Evolutionary conservation across 805 yeast genomes (phyloP).

Genomic region (Candida khao-thaluensis): DNA sequence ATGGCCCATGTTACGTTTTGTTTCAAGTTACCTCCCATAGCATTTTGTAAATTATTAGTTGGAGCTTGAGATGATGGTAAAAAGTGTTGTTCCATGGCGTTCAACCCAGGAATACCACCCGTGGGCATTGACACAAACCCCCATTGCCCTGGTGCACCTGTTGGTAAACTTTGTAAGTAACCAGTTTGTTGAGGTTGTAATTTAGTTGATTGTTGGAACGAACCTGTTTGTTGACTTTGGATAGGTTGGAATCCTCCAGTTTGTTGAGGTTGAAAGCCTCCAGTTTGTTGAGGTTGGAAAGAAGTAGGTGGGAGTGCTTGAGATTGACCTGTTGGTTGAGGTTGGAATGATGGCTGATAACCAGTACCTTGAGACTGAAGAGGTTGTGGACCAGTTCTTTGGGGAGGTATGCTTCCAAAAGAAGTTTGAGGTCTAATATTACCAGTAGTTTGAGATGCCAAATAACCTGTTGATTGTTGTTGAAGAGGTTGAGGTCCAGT

Average conservation of each 20-base stretch:
- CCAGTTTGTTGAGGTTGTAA: constrained; percentile 40
- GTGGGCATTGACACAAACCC: constrained; percentile 70
- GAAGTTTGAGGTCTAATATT: constrained; percentile 17
- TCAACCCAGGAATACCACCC: constrained; percentile 70
- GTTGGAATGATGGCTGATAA: constrained; percentile 15
- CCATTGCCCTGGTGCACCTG: constrained; percentile 80
- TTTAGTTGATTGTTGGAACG: constrained; percentile 57
- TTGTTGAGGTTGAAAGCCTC: constrained; percentile 29
- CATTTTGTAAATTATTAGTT: constrained; percentile 38
- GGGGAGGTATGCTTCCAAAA: constrained; percentile 58
- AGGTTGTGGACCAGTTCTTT: constrained; percentile 54
- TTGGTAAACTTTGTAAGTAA: constrained; percentile 49
- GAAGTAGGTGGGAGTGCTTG: constrained; percentile 18
- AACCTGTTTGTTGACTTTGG: constrained; percentile 31
- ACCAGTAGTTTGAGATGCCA: constrained; percentile 21
- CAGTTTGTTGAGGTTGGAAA: constrained; percentile 39
- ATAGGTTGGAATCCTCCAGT: constrained; percentile 32
- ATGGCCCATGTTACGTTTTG: constrained; percentile 76
- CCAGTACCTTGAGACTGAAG: constrained; percentile 50
- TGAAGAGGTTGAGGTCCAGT: constrained; percentile 57
- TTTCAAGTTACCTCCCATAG: constrained; percentile 44
- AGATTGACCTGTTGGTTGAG: constrained; percentile 23
- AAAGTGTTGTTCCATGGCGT: constrained; percentile 64
- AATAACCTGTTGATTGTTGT: constrained; percentile 14
- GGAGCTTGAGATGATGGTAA: constrained; percentile 50